phyloP scores from a whole-genome alignment of 495 filamentous ascomycete genomes.

The Daldinia loculata region DNA sequence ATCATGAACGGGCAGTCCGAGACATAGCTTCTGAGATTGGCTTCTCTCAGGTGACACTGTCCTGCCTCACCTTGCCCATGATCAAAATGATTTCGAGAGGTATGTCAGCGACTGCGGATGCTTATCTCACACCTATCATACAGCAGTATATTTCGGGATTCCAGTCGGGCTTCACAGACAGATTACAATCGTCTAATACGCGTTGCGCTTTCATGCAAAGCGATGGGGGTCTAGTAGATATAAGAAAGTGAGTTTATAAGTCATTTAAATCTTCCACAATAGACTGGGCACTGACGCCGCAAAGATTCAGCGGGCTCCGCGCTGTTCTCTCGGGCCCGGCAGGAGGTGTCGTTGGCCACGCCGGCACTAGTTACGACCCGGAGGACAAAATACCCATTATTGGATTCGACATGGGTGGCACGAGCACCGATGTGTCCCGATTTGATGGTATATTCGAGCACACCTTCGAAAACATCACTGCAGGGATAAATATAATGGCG shows the following conservation, averaged over 20 bases:
- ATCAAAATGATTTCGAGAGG: conserved; percentile 78
- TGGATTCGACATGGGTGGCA: conserved; percentile 51
- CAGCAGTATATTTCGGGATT: conserved; percentile 85
- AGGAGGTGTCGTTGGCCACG: conserved; percentile 56
- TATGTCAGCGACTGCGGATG: conserved; percentile 83
- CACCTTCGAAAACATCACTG: conserved; percentile 85
- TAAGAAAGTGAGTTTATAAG: conserved; percentile 68
- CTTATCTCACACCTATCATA: conserved; percentile 84
- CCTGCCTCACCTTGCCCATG: conserved; percentile 78
- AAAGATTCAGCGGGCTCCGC: conserved; percentile 62
- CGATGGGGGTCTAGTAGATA: conserved; percentile 57
- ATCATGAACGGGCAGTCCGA: conserved; percentile 66
- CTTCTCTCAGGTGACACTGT: conserved; percentile 68
- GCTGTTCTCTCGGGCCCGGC: conserved; percentile 69
- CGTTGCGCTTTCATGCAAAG: conserved; percentile 60
- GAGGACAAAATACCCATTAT: conserved; percentile 41
- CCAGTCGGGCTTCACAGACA: background rate
- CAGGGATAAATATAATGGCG: conserved; percentile 81
- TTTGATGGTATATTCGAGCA: conserved; percentile 75
- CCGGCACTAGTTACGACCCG: conserved; percentile 45
- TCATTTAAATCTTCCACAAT: conserved; percentile 45
- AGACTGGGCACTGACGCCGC: background rate
- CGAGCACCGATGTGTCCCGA: conserved; percentile 44
- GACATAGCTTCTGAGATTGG: conserved; percentile 67
- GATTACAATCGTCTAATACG: conserved; percentile 52